Percentiles rank a stretch among this genome's conserved stretches.
Evolutionary conservation across 2,329 filamentous ascomycete genomes (phyloP).

Genomic region (Aspergillus sergii): DNA sequence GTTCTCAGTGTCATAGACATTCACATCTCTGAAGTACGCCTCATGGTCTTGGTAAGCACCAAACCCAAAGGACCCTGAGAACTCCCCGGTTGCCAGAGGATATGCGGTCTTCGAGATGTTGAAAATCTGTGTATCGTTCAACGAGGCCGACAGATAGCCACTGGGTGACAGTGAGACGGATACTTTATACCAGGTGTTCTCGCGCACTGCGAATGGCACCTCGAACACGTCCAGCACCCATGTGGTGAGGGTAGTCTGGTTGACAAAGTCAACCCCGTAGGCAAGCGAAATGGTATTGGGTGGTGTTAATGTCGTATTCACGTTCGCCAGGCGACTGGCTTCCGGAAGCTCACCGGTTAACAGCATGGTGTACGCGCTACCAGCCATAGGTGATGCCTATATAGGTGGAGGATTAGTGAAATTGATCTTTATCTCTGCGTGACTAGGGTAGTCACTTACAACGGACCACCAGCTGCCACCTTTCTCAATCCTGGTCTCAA

Average conservation of each 20-base stretch:
- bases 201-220: background rate
- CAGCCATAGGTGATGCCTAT: background rate
- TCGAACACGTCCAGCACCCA: background rate
- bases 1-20: slow-evolving; percentile 15
- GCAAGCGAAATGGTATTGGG: background rate
- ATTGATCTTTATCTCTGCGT: background rate
- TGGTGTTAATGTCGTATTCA: background rate
- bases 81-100: background rate
- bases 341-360: background rate
- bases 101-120: background rate
- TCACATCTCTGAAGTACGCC: slow-evolving; percentile 17
- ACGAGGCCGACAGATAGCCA: background rate
- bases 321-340: background rate
- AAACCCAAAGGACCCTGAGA: slow-evolving; percentile 6
- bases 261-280: background rate
- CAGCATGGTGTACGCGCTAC: background rate
- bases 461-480: background rate
- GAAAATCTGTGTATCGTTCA: background rate
- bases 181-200: background rate
- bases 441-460: background rate
- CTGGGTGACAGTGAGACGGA: background rate
- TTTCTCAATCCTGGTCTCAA: background rate
- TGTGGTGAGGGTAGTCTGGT: background rate
- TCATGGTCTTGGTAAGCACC: slow-evolving; percentile 24
- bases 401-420: background rate